Evolutionary conservation across 2,329 filamentous ascomycete species (phyloP), one percentile per base, ranked within the genome.

Genomic region (Lecanoromycetidae sp.): DNA sequence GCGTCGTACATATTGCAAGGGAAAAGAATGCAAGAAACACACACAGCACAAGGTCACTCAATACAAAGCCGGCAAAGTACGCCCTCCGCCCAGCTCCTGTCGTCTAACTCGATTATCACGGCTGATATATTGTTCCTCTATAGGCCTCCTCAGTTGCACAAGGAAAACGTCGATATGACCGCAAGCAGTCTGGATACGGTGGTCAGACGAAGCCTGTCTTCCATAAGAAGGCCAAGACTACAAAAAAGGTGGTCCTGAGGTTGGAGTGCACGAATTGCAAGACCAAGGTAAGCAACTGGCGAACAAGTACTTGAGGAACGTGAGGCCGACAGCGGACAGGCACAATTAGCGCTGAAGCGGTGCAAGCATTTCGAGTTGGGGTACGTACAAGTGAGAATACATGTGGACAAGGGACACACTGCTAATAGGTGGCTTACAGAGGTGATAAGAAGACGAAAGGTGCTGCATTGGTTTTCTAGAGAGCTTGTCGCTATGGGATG

Each of bases 381-480:
- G 86, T 94, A 87, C 57, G 86, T 80, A 15, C 34, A 12, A 13
- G 19, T 19, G 4, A 13, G 4, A 19, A 26, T 5, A 26, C 4
- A 39, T 32, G 8, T 37, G 17, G 9, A 5, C 6, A 29, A 9
- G 32, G 6, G 23, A 13, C 9, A 39, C 13, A 32, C 43, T 63
- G 56, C 70, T 76, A 66, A 76, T 63, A 41, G 49, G 51, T 53
- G 55, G 17, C 5, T 48, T 60, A 63, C 62, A 94, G 91, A 82
- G 91, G 91, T 81, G 91, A 98, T 84, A 98, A 98, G 88, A 98
- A 98, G 87, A 98, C 91, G 65, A 98, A 98, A 87, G 91, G 91
- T 84, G 91, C 91, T 65, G 91, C 91, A 73, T 82, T 98, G 67
- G 91, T 98, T 66, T 98, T 98, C 81, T 98, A 94, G 82, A 75